These are phyloP conservation scores for Neocatenulostroma microsporum DNA, from an alignment of 2,329 filamentous ascomycete genomes.

Conservation along the genomic window DNA sequence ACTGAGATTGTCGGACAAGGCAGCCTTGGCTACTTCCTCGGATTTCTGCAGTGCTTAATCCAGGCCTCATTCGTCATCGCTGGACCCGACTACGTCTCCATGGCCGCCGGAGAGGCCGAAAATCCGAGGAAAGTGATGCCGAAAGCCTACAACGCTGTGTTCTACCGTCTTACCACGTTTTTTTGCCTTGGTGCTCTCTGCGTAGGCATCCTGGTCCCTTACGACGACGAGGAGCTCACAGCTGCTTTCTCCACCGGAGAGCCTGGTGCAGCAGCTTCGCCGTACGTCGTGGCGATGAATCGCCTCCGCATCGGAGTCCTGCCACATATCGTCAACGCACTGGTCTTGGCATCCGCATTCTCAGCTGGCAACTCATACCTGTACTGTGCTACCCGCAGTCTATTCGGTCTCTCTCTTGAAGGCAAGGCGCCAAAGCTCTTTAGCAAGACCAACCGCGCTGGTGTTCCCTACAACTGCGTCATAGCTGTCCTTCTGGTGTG, in stretches of 20 bases:
- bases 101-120: conserved; percentile 42
- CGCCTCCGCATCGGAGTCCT: conserved; percentile 37
- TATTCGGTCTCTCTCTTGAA: conserved; percentile 47
- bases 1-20: conserved; percentile 28
- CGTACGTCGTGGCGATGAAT: conserved; percentile 25
- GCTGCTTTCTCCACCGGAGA: conserved; percentile 8
- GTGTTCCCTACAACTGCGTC: conserved; percentile 64
- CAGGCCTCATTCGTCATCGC: conserved; percentile 41
- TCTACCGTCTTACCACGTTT: conserved; percentile 36
- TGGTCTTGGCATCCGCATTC: conserved; percentile 50
- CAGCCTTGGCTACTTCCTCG: conserved; percentile 29
- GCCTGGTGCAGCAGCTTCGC: conserved; percentile 21
- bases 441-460: conserved; percentile 50
- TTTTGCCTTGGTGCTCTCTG: conserved; percentile 42
- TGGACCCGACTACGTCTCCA: conserved; percentile 42
- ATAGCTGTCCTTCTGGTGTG: conserved; percentile 56
- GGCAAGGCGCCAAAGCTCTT: conserved; percentile 48
- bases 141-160: conserved; percentile 42
- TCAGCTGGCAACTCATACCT: conserved; percentile 48
- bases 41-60: conserved; percentile 29
- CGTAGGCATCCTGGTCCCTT: conserved; percentile 36
- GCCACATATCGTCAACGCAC: conserved; percentile 29
- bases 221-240: conserved; percentile 22
- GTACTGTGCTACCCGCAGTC: conserved; percentile 45
- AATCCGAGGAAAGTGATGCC: conserved; percentile 40